A percentile compares a stretch with the other conserved stretches of the same genome.
Conservation (phyloP, 2,329 filamentous ascomycete genomes). For the Aspergillus ibericus region DNA sequence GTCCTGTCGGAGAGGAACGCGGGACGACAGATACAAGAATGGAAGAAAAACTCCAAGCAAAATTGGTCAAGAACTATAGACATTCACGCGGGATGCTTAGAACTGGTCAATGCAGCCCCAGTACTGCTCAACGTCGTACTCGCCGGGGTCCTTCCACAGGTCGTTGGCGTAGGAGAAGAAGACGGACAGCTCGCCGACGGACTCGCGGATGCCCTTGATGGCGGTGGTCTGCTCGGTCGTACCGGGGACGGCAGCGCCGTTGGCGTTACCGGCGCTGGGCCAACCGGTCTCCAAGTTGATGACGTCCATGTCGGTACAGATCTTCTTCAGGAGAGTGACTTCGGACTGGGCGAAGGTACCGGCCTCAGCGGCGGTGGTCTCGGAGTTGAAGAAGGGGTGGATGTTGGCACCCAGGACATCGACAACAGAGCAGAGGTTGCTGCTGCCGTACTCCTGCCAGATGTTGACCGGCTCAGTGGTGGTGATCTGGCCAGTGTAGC, state of each 20-base stretch:
- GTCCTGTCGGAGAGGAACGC: constrained; percentile 12
- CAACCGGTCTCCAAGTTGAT: constrained; percentile 91
- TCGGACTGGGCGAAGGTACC: constrained; percentile 75
- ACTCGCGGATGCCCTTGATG: constrained; percentile 67
- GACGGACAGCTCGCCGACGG: constrained; percentile 67
- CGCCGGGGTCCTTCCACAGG: constrained; percentile 72
- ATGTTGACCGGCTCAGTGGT: constrained; percentile 82
- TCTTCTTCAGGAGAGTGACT: constrained; percentile 66
- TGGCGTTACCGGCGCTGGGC: constrained; percentile 69
- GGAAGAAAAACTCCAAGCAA: constrained; percentile 21
- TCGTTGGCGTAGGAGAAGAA: constrained; percentile 84
- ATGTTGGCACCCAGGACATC: constrained; percentile 84
- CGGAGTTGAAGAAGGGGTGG: constrained; percentile 89
- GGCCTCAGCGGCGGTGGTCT: constrained; percentile 62
- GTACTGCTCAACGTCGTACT: constrained; percentile 72
- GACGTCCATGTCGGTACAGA: constrained; percentile 71
- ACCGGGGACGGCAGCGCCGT: constrained; percentile 72
- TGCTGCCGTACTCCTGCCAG: constrained; percentile 62
- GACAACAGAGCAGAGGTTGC: constrained; percentile 66
- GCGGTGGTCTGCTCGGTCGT: constrained; percentile 66
- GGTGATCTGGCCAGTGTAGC: constrained; percentile 74
- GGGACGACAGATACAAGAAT: constrained; percentile 16
- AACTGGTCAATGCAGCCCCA: constrained; percentile 68
- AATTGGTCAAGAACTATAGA: constrained; percentile 3
- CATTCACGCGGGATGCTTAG: constrained; percentile 24